Evolutionary conservation across 1,139 yeast genomes (phyloP).

Genomic region (Protomyces inouyei): DNA sequence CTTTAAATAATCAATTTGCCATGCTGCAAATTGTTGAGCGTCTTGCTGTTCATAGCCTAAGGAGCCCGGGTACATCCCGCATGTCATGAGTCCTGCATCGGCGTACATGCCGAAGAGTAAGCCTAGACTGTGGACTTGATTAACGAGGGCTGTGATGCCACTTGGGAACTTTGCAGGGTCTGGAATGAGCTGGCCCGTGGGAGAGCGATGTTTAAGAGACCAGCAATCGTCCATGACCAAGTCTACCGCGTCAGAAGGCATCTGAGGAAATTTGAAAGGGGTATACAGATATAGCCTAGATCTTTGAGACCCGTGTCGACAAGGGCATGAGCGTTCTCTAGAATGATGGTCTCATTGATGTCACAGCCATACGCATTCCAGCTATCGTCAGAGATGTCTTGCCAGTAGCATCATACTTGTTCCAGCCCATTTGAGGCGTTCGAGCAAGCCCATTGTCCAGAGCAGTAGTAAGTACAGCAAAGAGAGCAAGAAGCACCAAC

Average conservation of each 20-base stretch:
- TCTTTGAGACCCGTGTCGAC: conserved; percentile 36
- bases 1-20: conserved; percentile 39
- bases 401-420: conserved; percentile 30
- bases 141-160: conserved; percentile 37
- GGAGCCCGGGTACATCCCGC: conserved; percentile 39
- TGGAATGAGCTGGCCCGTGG: not conserved
- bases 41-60: conserved; percentile 37
- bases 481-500: not conserved
- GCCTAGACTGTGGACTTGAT: conserved; percentile 36
- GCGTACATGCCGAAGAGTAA: conserved; percentile 39
- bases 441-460: conserved; percentile 36
- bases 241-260: conserved; percentile 14
- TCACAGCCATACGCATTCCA: conserved; percentile 39
- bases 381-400: not conserved
- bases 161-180: conserved; percentile 36
- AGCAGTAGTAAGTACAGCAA: not conserved
- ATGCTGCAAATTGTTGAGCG: conserved; percentile 37
- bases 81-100: conserved; percentile 38
- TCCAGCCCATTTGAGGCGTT: conserved; percentile 40
- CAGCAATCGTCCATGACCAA: conserved; percentile 40
- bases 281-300: conserved; percentile 35
- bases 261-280: not conserved
- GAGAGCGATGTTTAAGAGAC: conserved; percentile 24
- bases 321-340: conserved; percentile 35
- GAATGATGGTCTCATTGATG: conserved; percentile 36